Evolutionary conservation across 2,329 filamentous ascomycete genomes (phyloP), one percentile per base, ranked within the genome.

Genomic region (Rosellinia necatrix): DNA sequence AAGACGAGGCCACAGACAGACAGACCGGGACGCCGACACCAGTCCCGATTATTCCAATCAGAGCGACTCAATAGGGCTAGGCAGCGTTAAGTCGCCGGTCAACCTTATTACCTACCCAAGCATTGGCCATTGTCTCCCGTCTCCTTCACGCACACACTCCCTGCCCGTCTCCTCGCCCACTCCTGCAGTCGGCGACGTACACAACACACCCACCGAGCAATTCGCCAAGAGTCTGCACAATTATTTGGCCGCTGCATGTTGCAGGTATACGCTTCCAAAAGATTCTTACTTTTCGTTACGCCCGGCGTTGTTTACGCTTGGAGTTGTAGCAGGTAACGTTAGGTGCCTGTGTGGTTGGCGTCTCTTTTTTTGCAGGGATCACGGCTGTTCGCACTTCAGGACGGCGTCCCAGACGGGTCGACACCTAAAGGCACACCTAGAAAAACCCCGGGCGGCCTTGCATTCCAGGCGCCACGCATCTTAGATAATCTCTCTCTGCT

Each of bases 401-500:
- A 48, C 44, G 30, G 44, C 37, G 37, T 32, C 48, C n/a, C 30
- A 52, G 47, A 51, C 49, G 48, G 44, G 34, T 35, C 15, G 27
- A 41, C 30, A 25, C 27, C 30, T 3, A 37, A 49, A 32, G 38
- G 24, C 35, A 34, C 38, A 35, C 7, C 30, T 41, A 27, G 44
- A 24, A 40, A 34, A n/a, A 42, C 15, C 12, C 38, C 21, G 47
- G 50, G 34, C 32, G 24, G 27, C 24, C 40, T 37, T 32, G 27
- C 30, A n/a, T n/a, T n/a, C n/a, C n/a, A 40, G 51, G 30, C 37
- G 53, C n/a, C n/a, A 42, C 29, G 44, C 52, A 47, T 30, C 59
- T 60, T 59, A 60, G 53, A 50, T 59, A 61, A 59, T 51, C 49
- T 19, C 29, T 48, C 49, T 42, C 7, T 41, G n/a, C n/a, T n/a